These are phyloP conservation scores for Diaporthe nobilis DNA, from an alignment of 2,329 filamentous ascomycete genomes.

Conservation along the genomic window DNA sequence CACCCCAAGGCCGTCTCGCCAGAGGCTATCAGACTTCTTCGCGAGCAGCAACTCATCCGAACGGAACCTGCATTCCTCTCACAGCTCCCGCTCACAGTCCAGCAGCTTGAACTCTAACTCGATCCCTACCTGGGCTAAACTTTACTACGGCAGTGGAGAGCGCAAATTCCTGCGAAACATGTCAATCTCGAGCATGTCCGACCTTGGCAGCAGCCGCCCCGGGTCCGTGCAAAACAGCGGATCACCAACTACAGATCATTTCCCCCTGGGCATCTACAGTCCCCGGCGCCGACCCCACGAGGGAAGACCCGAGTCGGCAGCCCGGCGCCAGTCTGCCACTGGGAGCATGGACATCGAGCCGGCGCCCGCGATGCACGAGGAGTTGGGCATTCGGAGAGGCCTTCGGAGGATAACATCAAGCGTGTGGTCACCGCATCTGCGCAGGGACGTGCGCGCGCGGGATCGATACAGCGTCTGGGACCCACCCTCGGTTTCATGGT, in stretches of 20 bases:
- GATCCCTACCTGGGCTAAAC: conserved; percentile 70
- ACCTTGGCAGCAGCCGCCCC: conserved; percentile 63
- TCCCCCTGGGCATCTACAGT: conserved; percentile 60
- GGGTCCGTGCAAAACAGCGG: conserved; percentile 57
- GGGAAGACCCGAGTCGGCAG: conserved; percentile 43
- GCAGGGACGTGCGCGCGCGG: conserved; percentile 70
- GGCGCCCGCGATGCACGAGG: conserved; percentile 49
- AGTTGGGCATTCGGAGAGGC: conserved; percentile 49
- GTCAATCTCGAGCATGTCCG: conserved; percentile 62
- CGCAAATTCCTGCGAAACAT: conserved; percentile 65
- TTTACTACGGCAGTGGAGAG: conserved; percentile 81
- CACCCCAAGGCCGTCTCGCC: conserved; percentile 67
- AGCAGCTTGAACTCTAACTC: conserved; percentile 59
- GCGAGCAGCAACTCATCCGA: conserved; percentile 60
- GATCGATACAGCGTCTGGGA: conserved; percentile 77
- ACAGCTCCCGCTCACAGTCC: conserved; percentile 59
- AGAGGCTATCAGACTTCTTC: conserved; percentile 66
- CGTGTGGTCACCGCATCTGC: conserved; percentile 82
- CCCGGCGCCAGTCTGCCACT: conserved; percentile 49
- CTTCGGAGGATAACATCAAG: conserved; percentile 68
- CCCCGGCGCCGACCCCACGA: conserved; percentile 62
- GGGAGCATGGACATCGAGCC: conserved; percentile 63
- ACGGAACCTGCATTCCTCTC: conserved; percentile 66
- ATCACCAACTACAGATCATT: conserved; percentile 65
- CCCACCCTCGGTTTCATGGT: conserved; percentile 78